Evolutionary conservation across 2,329 filamentous ascomycete genomes (phyloP).

Genomic region (Fusarium sacchari): DNA sequence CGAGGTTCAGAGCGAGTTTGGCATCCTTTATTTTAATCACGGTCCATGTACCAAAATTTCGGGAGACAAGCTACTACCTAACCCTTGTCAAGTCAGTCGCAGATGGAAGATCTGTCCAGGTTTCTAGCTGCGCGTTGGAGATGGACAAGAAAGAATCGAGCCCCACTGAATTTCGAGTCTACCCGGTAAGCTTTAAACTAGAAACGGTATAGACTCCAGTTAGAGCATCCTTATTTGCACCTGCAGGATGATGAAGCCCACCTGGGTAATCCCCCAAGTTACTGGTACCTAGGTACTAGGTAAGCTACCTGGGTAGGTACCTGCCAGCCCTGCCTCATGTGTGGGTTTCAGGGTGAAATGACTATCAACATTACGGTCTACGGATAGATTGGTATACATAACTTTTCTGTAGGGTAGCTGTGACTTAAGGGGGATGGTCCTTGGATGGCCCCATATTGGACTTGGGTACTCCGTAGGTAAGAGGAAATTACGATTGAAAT

Average conservation of each 20-base stretch:
- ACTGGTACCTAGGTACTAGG: too few species aligned
- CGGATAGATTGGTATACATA: neutral
- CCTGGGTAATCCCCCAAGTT: neutral
- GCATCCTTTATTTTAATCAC: neutral
- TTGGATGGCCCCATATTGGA: neutral
- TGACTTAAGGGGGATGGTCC: neutral
- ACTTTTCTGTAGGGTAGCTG: neutral
- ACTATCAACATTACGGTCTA: constrained; percentile 17
- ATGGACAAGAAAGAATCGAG: constrained; percentile 14
- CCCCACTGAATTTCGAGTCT: neutral
- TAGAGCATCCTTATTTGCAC: constrained; percentile 1
- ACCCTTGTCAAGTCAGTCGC: constrained; percentile 35
- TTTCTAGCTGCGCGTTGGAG: constrained; percentile 23
- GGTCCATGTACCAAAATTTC: constrained; percentile 29
- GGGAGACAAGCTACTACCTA: constrained; percentile 11
- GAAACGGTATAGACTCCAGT: constrained; percentile 17
- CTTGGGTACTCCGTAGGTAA: too few species aligned
- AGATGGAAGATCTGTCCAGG: constrained; percentile 27
- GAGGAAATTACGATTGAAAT: constrained; percentile 31
- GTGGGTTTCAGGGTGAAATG: constrained; percentile 21
- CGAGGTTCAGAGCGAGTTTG: neutral
- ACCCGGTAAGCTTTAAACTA: constrained; percentile 1
- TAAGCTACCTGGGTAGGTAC: too few species aligned
- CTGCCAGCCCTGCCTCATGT: too few species aligned
- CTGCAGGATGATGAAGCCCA: neutral